Percentiles rank a stretch among this genome's conserved stretches.
Evolutionary conservation across 257 asterid species (phyloP).

Genomic region (Forsythia suspensa): DNA sequence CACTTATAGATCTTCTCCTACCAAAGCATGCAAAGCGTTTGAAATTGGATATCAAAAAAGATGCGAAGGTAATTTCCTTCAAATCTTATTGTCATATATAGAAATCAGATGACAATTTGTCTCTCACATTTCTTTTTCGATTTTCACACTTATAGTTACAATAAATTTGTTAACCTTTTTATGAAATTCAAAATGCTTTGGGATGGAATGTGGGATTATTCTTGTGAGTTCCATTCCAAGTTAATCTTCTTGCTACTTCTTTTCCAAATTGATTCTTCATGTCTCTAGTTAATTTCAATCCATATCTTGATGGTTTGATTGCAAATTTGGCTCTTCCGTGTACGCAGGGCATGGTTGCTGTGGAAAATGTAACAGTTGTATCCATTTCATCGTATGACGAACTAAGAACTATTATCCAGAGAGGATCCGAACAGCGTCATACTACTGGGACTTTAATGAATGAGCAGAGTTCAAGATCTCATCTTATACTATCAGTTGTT

Average conservation of each 20-base stretch:
- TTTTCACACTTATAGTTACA: background rate
- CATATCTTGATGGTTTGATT: constrained; percentile 15
- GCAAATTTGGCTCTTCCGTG: constrained; percentile 20
- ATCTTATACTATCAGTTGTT: constrained; percentile 79
- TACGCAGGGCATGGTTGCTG: constrained; percentile 86
- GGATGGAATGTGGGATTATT: background rate
- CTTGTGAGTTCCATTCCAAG: background rate
- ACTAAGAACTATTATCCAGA: constrained; percentile 55
- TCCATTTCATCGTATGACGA: constrained; percentile 79
- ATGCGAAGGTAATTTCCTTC: constrained; percentile 64
- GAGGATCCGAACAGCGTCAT: constrained; percentile 92
- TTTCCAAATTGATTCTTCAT: background rate
- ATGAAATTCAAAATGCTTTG: background rate
- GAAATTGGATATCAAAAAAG: constrained; percentile 90
- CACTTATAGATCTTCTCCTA: constrained; percentile 73
- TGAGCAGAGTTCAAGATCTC: constrained; percentile 97
- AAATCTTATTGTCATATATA: background rate
- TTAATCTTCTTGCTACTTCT: constrained; percentile 5
- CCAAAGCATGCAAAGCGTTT: constrained; percentile 69
- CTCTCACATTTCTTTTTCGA: background rate
- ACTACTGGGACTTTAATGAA: constrained; percentile 88
- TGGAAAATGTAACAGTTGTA: constrained; percentile 71
- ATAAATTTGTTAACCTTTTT: background rate
- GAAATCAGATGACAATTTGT: background rate
- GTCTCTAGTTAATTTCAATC: background rate